Percentiles rank a stretch among this genome's conserved stretches.
phyloP scores from a whole-genome alignment of 1,284 basidiomycete species.

The Melanopsichium pennsylvanicum region DNA sequence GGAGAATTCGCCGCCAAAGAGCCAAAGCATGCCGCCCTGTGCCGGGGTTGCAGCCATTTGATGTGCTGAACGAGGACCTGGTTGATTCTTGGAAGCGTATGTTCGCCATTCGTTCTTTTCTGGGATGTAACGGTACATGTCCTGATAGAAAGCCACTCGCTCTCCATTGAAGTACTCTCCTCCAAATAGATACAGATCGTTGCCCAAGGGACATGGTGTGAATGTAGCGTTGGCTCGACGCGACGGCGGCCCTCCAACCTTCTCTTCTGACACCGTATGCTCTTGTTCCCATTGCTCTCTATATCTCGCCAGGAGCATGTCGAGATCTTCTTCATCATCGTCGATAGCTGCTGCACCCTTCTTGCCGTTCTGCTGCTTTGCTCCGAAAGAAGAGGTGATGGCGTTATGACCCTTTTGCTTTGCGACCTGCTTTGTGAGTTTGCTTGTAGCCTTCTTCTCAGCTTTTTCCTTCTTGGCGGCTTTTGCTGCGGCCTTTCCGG shows the following conservation, averaged over 20 bases:
- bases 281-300: slow-evolving; percentile 59
- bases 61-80: slow-evolving; percentile 63
- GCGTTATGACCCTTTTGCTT: slow-evolving; percentile 29
- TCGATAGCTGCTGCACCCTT: slow-evolving; percentile 32
- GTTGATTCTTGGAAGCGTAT: slow-evolving; percentile 60
- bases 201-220: slow-evolving; percentile 62
- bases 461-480: slow-evolving; percentile 65
- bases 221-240: slow-evolving; percentile 63
- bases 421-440: slow-evolving; percentile 55
- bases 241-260: slow-evolving; percentile 52
- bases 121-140: slow-evolving; percentile 62
- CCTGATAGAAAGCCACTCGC: slow-evolving; percentile 60
- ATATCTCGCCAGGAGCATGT: slow-evolving; percentile 59
- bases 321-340: slow-evolving; percentile 63
- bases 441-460: slow-evolving; percentile 59
- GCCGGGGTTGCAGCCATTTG: slow-evolving; percentile 59
- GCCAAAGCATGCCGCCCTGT: slow-evolving; percentile 63
- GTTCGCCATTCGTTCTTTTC: slow-evolving; percentile 61
- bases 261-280: slow-evolving; percentile 58
- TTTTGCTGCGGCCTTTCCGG: slow-evolving; percentile 61
- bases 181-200: slow-evolving; percentile 64
- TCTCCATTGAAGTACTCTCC: slow-evolving; percentile 66
- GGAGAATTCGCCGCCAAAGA: slow-evolving; percentile 69
- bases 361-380: slow-evolving; percentile 43
- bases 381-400: slow-evolving; percentile 2